Evolutionary conservation across 2,329 filamentous ascomycete genomes (phyloP), one percentile per base, ranked within the genome.

Genomic region (Mycosphaerella sp.): DNA sequence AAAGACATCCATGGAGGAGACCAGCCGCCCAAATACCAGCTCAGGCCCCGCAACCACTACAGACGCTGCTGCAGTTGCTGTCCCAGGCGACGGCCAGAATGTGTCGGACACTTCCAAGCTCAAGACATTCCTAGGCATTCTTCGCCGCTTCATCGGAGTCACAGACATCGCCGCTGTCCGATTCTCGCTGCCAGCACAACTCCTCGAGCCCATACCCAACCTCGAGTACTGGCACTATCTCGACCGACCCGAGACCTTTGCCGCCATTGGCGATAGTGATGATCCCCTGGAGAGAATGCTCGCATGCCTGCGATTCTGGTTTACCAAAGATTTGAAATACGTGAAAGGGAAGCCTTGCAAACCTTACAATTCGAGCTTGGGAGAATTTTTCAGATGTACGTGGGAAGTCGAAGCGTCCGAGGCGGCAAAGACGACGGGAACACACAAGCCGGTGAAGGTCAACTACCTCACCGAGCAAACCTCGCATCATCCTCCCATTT

Each of bases 151-250:
- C 71, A 89, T 97, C 64, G 93, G 93, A 61, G 93, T 98, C 51
- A 79, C 90, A 60, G 93, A 98, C 72, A 93, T 98, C 65, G 93
- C 93, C 52, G 82, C 89, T 50, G 91, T 97, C 56, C 87, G 93
- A 61, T 98, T 98, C 74, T 97, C 91, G 13, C 79, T 98, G 44
- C 93, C 93, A 17, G 89, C 93, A 44, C 91, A 97, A 71, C 82
- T 98, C 39, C 80, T 98, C 65, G 93, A 98, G 70, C 93, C 93
- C 32, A 94, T 88, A 3, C 93, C 93, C 46, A 98, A 98, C 70
- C 77, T 98, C 67, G 93, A 98, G 75, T 98, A 97, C 74, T 98
- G 93, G 93, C 94, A 94, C 66, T 98, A 98, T 66, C 78, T 98
- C 68, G 93, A 98, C 71, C 82, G 89, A 62, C 91, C 91, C 17